Evolutionary conservation across 257 asterid species (phyloP).

Genomic region (Vinca minor): DNA sequence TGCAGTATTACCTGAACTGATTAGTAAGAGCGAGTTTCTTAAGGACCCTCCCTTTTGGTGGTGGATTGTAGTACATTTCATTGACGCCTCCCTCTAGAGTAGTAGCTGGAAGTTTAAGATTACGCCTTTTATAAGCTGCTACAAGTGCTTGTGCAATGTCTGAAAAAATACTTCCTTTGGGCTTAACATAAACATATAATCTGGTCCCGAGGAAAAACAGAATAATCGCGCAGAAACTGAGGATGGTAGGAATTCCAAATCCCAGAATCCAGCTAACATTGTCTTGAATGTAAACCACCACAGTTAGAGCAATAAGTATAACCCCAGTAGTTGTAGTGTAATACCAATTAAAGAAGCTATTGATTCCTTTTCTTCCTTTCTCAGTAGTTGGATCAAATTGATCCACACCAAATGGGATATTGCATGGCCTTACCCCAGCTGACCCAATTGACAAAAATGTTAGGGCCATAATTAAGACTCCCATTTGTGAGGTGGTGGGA

Average conservation of each 20-base stretch:
- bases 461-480: constrained; percentile 34
- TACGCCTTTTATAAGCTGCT: constrained; percentile 52
- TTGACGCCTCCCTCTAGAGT: neutral
- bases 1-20: constrained; percentile 41
- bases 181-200: constrained; percentile 50
- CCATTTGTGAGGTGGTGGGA: constrained; percentile 53
- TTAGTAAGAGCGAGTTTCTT: constrained; percentile 44
- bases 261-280: constrained; percentile 69
- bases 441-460: constrained; percentile 53
- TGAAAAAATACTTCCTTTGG: constrained; percentile 65
- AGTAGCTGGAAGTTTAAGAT: constrained; percentile 27
- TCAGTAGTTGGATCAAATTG: too few relatives aligned
- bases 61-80: constrained; percentile 47
- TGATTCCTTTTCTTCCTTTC: constrained; percentile 63
- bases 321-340: constrained; percentile 64
- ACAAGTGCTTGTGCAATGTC: constrained; percentile 43
- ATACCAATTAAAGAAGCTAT: constrained; percentile 87
- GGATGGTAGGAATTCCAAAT: constrained; percentile 46
- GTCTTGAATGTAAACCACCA: constrained; percentile 68
- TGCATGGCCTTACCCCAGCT: constrained; percentile 86
- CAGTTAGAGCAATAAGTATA: too few relatives aligned
- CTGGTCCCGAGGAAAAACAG: constrained; percentile 53
- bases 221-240: constrained; percentile 43
- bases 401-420: too few relatives aligned
- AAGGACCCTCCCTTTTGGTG: constrained; percentile 16